Evolutionary conservation across 1,139 yeast species (phyloP).

Genomic region (Casaregolazyma lundiana): DNA sequence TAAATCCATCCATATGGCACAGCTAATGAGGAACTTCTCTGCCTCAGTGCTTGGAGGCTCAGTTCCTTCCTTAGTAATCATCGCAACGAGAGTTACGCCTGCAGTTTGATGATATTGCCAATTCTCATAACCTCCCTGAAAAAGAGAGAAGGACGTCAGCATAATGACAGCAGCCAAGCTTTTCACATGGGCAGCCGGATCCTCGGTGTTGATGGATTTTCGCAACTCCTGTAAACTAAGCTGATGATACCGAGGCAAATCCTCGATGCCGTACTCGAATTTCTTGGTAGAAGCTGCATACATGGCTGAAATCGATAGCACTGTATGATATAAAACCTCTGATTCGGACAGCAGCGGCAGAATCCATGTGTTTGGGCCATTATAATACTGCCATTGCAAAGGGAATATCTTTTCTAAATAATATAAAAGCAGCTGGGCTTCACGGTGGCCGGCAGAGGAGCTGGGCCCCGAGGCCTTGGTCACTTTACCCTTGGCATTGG

Average conservation of each 20-base stretch:
- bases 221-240: slow-evolving; percentile 14
- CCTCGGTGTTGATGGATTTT: slow-evolving; percentile 13
- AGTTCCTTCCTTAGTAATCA: slow-evolving; percentile 11
- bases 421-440: slow-evolving; percentile 14
- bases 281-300: slow-evolving; percentile 12
- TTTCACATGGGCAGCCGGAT: slow-evolving; percentile 7
- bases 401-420: slow-evolving; percentile 16
- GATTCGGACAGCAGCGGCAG: slow-evolving; percentile 14
- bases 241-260: slow-evolving; percentile 13
- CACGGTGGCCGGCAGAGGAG: slow-evolving; percentile 10
- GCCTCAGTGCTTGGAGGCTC: slow-evolving; percentile 7
- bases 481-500: slow-evolving; percentile 12
- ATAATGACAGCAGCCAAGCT: slow-evolving; percentile 15
- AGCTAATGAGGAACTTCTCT: slow-evolving; percentile 13
- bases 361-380: slow-evolving; percentile 14
- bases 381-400: slow-evolving; percentile 17
- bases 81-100: slow-evolving; percentile 12
- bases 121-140: slow-evolving; percentile 16
- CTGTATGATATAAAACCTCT: slow-evolving; percentile 15
- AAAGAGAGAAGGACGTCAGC: slow-evolving; percentile 17
- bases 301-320: slow-evolving; percentile 15
- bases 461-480: background rate
- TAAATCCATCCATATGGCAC: slow-evolving; percentile 16
- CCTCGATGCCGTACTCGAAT: slow-evolving; percentile 11
- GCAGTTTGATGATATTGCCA: slow-evolving; percentile 16